A percentile compares a stretch with the other conserved stretches of the same genome.
These are phyloP conservation scores for Acanthamoeba lenticulata DNA, from an alignment of 208 protist species.

Conservation along the genomic window DNA sequence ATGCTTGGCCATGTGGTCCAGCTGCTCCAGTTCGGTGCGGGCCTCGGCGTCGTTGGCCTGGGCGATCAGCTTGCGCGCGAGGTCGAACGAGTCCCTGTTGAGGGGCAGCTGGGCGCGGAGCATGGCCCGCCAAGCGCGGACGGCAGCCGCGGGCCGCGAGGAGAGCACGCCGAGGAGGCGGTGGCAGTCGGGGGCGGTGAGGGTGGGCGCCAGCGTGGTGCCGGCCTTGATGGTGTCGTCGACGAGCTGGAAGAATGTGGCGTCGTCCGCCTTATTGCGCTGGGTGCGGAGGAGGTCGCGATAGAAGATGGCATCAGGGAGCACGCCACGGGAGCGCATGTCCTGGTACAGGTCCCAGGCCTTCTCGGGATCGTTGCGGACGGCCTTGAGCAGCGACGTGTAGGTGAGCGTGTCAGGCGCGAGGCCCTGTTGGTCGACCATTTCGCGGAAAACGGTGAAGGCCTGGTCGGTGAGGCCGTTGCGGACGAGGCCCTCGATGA, in stretches of 20 bases:
- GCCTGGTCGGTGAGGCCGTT: not conserved
- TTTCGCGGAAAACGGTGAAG: not conserved
- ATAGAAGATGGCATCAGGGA: not conserved
- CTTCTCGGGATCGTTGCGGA: not conserved
- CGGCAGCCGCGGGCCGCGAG: not conserved
- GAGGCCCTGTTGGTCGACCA: constrained; percentile 2
- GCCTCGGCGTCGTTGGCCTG: not conserved
- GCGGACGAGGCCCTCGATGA: not conserved
- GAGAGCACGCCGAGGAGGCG: not conserved
- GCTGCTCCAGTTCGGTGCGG: not conserved
- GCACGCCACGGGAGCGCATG: not conserved
- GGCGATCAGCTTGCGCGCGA: not conserved
- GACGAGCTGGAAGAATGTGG: not conserved
- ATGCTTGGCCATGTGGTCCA: too few relatives aligned
- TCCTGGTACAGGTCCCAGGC: not conserved
- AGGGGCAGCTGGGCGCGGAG: not conserved
- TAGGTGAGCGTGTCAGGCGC: not conserved
- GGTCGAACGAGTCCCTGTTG: not conserved
- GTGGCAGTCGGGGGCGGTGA: not conserved
- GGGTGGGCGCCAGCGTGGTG: not conserved
- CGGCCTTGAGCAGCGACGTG: not conserved
- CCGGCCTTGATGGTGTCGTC: not conserved
- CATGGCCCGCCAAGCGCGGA: not conserved
- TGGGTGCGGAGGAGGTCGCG: not conserved
- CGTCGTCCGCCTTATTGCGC: not conserved